Percentiles rank a stretch among this genome's conserved stretches.
These are phyloP conservation scores for Ceratonia siliqua DNA, from an alignment of 306 rosid species.

Conservation along the genomic window DNA sequence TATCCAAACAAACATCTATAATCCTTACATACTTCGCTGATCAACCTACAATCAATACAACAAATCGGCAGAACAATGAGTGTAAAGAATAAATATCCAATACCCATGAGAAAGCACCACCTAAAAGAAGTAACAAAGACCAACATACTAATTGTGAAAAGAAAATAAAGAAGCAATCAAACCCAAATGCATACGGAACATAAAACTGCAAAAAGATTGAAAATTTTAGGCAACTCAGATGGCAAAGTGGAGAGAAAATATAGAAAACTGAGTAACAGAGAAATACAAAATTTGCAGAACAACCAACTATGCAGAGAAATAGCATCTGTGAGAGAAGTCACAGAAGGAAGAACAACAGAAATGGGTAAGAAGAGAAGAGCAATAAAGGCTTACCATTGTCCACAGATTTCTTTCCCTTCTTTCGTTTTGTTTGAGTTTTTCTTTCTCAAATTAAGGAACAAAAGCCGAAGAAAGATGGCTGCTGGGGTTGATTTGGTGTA, in stretches of 20 bases:
- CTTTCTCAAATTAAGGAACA: background rate
- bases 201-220: constrained; percentile 1
- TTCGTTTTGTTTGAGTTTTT: background rate
- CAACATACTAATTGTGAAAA: background rate
- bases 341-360: background rate
- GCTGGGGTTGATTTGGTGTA: background rate
- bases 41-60: constrained; percentile 32
- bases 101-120: background rate
- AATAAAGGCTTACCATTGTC: constrained; percentile 4
- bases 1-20: background rate
- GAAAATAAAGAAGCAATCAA: background rate
- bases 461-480: background rate
- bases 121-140: background rate
- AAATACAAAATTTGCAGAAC: background rate
- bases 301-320: background rate
- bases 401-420: background rate
- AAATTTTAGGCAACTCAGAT: constrained; percentile 6
- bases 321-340: background rate
- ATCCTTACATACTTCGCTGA: constrained; percentile 30
- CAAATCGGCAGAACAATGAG: constrained; percentile 17
- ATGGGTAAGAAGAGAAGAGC: constrained; percentile 5
- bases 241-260: background rate
- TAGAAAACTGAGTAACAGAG: background rate
- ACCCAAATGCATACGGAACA: constrained; percentile 7
- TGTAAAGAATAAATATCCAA: background rate